These are phyloP conservation scores for Peronospora belbahrii DNA, from an alignment of 352 stramenopile species.

Conservation along the genomic window DNA sequence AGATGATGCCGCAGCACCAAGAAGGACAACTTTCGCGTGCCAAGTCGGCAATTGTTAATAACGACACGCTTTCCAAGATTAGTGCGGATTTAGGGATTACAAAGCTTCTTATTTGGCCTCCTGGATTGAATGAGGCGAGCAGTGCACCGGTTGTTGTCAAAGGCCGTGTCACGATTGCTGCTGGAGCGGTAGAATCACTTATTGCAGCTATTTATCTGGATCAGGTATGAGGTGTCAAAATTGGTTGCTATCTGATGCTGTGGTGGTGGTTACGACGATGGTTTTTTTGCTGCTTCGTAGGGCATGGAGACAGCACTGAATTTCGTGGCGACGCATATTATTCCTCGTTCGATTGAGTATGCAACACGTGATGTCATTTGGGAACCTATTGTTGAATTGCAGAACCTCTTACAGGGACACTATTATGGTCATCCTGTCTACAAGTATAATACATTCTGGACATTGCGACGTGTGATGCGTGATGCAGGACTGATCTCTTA, in stretches of 20 bases:
- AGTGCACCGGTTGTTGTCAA: constrained; percentile 29
- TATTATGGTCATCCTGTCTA: constrained; percentile 57
- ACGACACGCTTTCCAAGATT: constrained; percentile 58
- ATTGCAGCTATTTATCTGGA: constrained; percentile 76
- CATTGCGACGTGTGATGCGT: neutral
- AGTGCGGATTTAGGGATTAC: constrained; percentile 50
- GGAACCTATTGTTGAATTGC: constrained; percentile 55
- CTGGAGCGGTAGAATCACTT: constrained; percentile 63
- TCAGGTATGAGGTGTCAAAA: constrained; percentile 21
- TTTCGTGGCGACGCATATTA: constrained; percentile 57
- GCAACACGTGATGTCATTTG: constrained; percentile 44
- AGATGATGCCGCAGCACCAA: constrained; percentile 54
- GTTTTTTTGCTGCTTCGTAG: constrained; percentile 15
- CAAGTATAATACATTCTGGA: constrained; percentile 32
- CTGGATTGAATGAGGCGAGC: constrained; percentile 33
- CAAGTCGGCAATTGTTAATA: constrained; percentile 71
- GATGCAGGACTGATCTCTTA: neutral
- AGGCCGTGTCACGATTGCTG: constrained; percentile 61
- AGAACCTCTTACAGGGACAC: constrained; percentile 61
- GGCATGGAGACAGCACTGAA: constrained; percentile 53
- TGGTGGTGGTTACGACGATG: neutral
- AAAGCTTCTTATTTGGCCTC: constrained; percentile 52
- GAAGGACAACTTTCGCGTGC: constrained; percentile 70
- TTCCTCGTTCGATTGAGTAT: constrained; percentile 47
- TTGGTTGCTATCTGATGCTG: neutral